These are phyloP conservation scores for Capsicum baccatum DNA, from an alignment of 257 asterid genomes.

Conservation along the genomic window DNA sequence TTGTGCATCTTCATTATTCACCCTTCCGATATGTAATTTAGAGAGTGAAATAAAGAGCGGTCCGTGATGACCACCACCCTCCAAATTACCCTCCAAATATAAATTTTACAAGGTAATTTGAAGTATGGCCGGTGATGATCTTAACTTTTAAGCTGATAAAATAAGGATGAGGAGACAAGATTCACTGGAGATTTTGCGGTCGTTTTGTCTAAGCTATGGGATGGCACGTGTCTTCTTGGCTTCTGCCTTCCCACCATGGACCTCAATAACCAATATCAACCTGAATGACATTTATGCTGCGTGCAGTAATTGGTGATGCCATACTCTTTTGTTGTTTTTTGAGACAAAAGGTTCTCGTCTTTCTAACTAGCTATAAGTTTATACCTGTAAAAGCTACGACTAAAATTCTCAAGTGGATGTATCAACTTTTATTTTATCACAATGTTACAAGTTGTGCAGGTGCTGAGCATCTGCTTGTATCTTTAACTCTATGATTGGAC, in stretches of 20 bases:
- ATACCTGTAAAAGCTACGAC: not conserved
- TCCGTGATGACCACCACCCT: no score
- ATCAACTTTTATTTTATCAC: not conserved
- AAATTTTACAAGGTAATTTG: no score
- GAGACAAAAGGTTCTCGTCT: not conserved
- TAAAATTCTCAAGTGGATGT: not conserved
- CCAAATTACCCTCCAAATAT: no score
- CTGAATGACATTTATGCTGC: not conserved
- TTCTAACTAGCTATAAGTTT: not conserved
- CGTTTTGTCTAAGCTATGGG: not conserved
- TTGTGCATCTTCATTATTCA: no score
- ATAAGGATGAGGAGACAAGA: not conserved
- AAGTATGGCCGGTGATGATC: no score
- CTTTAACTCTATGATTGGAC: not conserved
- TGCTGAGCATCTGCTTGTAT: not conserved
- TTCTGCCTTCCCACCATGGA: constrained; percentile 7
- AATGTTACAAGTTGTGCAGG: not conserved
- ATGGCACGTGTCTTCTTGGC: not conserved
- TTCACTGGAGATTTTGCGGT: not conserved
- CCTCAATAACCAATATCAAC: not conserved
- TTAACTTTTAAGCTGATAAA: no score
- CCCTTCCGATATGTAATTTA: no score
- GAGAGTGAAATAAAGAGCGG: no score
- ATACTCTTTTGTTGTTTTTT: not conserved
- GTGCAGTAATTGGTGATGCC: not conserved